Base-by-base conservation (phyloP, 345 rosid genomes). In the Citrus medica region DNA sequence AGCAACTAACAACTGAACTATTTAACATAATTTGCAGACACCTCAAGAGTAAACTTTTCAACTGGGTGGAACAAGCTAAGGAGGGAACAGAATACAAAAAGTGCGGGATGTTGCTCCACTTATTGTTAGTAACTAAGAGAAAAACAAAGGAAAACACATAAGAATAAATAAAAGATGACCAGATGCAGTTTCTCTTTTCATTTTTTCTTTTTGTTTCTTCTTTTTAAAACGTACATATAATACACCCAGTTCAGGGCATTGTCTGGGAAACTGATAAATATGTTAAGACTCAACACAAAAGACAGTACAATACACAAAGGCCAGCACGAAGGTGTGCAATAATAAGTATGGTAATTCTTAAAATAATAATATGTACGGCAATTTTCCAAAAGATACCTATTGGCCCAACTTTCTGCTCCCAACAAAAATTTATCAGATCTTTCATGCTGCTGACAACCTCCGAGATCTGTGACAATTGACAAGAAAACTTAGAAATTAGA, bases 371-470 rank as follows among this genome's bases (percentile, higher is more conserved):
- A 28, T 21, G 30, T 13, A 76, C 14, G 24, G 8, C 27, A 28
- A 73, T 35, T 38, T 60, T 27, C 58, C 9, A 53, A 28, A 25
- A 38, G 37, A 81, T 86, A 95, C 99, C 99, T 38, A 95, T 88
- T 3, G 98, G 97, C 74, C 99, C 99, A 46, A 78, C 84, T 84
- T 93, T 89, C 71, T 87, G 73, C 55, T 95, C 95, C 59, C 82
- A 89, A 73, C 95, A 96, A 87, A 94, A 88, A 84, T 88, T 93
- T 69, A 96, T 90, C 82, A 96, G 85, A 85, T 96, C 99, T 87
- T 93, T 93, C 99, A 95, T 95, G 89, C 96, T 90, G 84, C 88
- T 92, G 82, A 95, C 97, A 86, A 92, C 97, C 92, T 95, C 99
- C 42, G 96, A 89, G 67, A 90, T 93, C 99, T 93, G 86, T 65